Conservation (phyloP, 257 asterid genomes). For the Ajuga chamaepitys region DNA sequence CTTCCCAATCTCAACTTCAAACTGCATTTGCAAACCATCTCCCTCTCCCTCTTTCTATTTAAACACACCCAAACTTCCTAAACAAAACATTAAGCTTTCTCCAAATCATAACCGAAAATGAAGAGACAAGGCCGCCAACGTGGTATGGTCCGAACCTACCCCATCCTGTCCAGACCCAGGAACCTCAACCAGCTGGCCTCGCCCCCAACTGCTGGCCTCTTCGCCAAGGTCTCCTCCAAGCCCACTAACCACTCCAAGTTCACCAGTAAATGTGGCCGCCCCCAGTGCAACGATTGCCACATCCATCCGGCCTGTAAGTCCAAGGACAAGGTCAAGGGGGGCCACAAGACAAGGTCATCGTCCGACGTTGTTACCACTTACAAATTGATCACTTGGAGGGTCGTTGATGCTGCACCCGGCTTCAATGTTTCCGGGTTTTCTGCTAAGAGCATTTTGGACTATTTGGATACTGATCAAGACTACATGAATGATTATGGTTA, state of each 20-base stretch:
- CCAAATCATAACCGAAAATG: conserved; percentile 29
- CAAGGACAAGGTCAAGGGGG: conserved; percentile 59
- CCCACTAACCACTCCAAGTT: conserved; percentile 92
- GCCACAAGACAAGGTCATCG: conserved; percentile 35
- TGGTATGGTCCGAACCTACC: conserved; percentile 64
- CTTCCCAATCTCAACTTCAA: conserved; percentile 29
- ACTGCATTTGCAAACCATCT: neutral
- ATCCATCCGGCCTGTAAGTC: conserved; percentile 47
- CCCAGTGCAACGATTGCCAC: conserved; percentile 50
- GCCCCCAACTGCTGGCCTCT: conserved; percentile 63
- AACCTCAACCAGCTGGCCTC: conserved; percentile 24
- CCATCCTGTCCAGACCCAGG: conserved; percentile 21
- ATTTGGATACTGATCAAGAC: conserved; percentile 29
- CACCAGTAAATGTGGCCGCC: conserved; percentile 65
- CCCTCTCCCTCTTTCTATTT: conserved; percentile 4
- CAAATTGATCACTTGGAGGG: conserved; percentile 49
- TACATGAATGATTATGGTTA: neutral
- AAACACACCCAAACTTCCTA: neutral
- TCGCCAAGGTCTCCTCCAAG: conserved; percentile 47
- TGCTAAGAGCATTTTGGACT: conserved; percentile 53
- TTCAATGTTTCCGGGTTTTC: conserved; percentile 45
- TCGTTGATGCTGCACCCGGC: conserved; percentile 37
- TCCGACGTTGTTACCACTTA: conserved; percentile 25
- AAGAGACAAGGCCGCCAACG: conserved; percentile 76
- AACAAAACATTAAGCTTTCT: neutral